Evolutionary conservation across 208 protist species (phyloP), one percentile per base, ranked within the genome.

Genomic region (Trypanosoma melophagium): DNA sequence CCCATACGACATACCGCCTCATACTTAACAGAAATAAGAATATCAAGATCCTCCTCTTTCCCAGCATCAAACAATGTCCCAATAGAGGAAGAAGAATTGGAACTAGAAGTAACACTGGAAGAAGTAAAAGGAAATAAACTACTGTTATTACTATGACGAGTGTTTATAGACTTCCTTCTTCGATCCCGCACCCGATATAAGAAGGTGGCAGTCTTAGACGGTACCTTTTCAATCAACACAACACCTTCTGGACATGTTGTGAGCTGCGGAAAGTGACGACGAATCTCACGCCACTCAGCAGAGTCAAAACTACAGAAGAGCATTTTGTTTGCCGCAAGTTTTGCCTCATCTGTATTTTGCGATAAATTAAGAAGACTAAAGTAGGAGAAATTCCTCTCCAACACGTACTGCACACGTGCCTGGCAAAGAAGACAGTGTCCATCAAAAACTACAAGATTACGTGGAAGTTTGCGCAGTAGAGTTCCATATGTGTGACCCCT

Each of bases 351-450:
- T 21, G 57, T 44, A 47, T n/a, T 40, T 0, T 38, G 28, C 22
- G 76, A 58, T 54, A 79, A 84, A 38, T 68, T 71, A 21, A 80
- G 59, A 55, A 90, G 70, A 22, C 73, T 72, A 63, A 90, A 95
- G 65, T 82, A 95, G 55, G 77, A 89, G 45, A 95, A 95, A 73
- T 95, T 95, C 45, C 89, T 81, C 76, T 89, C 89, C 47, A 95
- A 24, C 8, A 88, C 84, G 64, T 86, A 90, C 31, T 76, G 81
- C 12, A 87, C 80, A 17, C 86, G 77, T 0, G 81, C 78, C 68
- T 93, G 89, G 55, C 79, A 90, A 47, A 93, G 45, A 16, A 83
- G 60, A 66, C 89, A 95, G 67, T 92, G 84, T 0, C 86, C 89
- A 62, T 95, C 89, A 56, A 95, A 93, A 16, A 90, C 71, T 0